Conservation (phyloP, 108 stramenopile genomes). For the Skeletonema menzelii region DNA sequence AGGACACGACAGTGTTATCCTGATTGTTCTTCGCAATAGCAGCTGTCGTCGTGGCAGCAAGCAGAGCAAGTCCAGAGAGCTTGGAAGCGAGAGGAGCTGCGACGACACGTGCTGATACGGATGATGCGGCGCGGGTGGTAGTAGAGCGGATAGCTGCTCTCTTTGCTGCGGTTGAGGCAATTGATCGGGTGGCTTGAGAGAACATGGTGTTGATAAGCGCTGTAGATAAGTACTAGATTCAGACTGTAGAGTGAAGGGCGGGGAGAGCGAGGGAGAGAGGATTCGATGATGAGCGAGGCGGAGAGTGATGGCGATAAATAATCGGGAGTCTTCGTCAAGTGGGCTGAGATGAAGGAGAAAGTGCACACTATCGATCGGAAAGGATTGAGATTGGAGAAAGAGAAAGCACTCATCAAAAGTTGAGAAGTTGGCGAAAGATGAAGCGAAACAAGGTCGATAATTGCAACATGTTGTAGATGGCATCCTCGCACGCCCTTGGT, state of each 20-base stretch:
- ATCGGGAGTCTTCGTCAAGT: too few relatives aligned
- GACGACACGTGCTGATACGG: constrained; percentile 15
- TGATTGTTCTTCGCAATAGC: constrained; percentile 15
- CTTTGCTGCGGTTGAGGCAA: neutral
- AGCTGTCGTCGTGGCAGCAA: constrained; percentile 1
- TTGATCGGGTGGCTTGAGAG: neutral
- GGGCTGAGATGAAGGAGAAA: too few relatives aligned
- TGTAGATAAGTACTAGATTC: neutral
- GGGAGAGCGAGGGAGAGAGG: too few relatives aligned
- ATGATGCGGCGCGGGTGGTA: constrained; percentile 1
- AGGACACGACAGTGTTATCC: constrained; percentile 15
- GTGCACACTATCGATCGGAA: too few relatives aligned
- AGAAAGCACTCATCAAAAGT: too few relatives aligned
- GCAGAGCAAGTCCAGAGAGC: constrained; percentile 18
- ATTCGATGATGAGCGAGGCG: neutral
- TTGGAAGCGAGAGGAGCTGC: constrained; percentile 21
- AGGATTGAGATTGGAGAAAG: too few relatives aligned
- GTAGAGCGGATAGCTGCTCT: neutral
- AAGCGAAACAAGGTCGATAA: too few relatives aligned
- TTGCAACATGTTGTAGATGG: too few relatives aligned
- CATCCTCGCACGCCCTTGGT: too few relatives aligned
- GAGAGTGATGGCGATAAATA: neutral
- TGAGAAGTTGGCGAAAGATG: too few relatives aligned
- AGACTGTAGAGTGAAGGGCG: neutral
- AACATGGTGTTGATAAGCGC: neutral